Conservation (phyloP, 2,329 filamentous ascomycete genomes). For the Thielaviopsis ethacetica region DNA sequence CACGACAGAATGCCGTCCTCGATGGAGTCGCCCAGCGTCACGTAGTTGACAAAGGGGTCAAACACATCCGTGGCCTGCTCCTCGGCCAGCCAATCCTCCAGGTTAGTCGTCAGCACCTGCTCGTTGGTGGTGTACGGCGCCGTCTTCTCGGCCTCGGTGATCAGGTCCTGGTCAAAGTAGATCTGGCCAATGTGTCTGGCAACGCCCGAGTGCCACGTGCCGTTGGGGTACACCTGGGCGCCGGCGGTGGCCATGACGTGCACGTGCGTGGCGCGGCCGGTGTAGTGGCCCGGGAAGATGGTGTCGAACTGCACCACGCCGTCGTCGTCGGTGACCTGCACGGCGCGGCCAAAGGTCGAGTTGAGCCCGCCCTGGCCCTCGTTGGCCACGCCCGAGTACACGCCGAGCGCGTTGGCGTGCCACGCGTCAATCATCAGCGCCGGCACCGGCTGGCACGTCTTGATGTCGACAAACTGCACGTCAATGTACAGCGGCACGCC, state of each 20-base stretch:
- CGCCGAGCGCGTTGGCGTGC: slow-evolving; percentile 24
- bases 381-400: slow-evolving; percentile 25
- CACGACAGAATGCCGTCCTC: slow-evolving; percentile 37
- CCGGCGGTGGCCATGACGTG: slow-evolving; percentile 27
- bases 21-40: slow-evolving; percentile 35
- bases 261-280: slow-evolving; percentile 29
- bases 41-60: slow-evolving; percentile 43
- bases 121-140: slow-evolving; percentile 29
- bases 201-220: not conserved
- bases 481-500: slow-evolving; percentile 32
- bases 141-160: slow-evolving; percentile 27
- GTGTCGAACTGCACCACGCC: slow-evolving; percentile 28
- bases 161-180: slow-evolving; percentile 40
- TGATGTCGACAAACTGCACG: slow-evolving; percentile 13
- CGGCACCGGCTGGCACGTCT: slow-evolving; percentile 13
- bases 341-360: slow-evolving; percentile 20
- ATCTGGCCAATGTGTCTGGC: slow-evolving; percentile 31
- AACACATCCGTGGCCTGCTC: slow-evolving; percentile 21
- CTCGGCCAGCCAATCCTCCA: slow-evolving; percentile 29
- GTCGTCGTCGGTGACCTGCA: slow-evolving; percentile 24
- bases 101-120: slow-evolving; percentile 28
- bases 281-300: slow-evolving; percentile 29
- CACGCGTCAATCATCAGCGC: slow-evolving; percentile 13
- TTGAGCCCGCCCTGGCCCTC: slow-evolving; percentile 17
- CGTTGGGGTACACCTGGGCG: not conserved